These are phyloP conservation scores for Escallonia herrerae DNA, from an alignment of 129 eudicot species.

Conservation along the genomic window DNA sequence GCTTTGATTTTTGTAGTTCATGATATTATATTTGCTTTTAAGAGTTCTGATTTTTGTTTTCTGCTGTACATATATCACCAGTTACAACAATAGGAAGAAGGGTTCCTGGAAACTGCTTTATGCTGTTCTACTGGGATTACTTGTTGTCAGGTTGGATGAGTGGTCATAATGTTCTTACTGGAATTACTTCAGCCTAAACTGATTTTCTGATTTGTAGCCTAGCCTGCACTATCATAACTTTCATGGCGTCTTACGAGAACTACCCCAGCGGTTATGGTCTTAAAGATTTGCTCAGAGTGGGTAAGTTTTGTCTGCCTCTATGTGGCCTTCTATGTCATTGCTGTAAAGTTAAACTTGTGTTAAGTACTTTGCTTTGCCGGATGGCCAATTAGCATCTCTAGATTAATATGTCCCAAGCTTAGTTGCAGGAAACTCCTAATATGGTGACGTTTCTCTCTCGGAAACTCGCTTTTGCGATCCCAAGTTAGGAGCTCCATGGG, in stretches of 20 bases:
- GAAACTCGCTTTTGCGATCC: no score
- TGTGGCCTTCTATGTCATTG: neutral
- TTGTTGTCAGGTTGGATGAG: slow-evolving; percentile 59
- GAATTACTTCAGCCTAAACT: slow-evolving; percentile 2
- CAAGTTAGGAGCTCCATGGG: no score
- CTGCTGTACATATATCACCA: slow-evolving; percentile 17
- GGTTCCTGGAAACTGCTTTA: slow-evolving; percentile 64
- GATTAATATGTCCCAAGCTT: neutral
- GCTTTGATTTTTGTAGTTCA: neutral
- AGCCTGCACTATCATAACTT: slow-evolving; percentile 56
- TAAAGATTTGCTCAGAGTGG: slow-evolving; percentile 56
- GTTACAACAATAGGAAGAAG: slow-evolving; percentile 91
- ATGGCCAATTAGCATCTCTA: neutral
- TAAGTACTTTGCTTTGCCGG: neutral
- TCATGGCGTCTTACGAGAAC: slow-evolving; percentile 91
- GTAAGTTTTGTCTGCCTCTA: slow-evolving; percentile 39
- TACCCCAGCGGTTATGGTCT: slow-evolving; percentile 94
- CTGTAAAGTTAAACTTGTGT: no score
- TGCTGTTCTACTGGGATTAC: slow-evolving; percentile 44
- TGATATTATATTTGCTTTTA: neutral
- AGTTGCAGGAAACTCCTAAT: no score
- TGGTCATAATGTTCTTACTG: neutral
- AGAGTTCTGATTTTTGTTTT: neutral
- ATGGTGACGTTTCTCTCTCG: no score
- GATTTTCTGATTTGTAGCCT: slow-evolving; percentile 51